phyloP scores from a whole-genome alignment of 2,329 filamentous ascomycete genomes.

The Fusarium kyushuense region DNA sequence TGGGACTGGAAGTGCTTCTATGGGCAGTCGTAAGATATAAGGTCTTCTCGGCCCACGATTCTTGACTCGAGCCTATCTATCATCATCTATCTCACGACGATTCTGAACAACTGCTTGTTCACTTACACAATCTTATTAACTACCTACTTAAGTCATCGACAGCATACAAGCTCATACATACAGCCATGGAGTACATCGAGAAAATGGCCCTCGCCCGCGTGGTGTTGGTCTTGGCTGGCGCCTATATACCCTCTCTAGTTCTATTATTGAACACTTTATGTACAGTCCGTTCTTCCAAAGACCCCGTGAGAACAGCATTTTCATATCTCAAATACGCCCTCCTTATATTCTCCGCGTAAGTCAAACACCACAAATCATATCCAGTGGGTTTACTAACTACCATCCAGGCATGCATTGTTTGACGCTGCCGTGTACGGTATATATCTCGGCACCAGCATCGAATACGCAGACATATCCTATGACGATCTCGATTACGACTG shows the following conservation, averaged over 20 bases:
- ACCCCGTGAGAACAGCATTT: constrained; percentile 45
- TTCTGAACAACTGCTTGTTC: too few relatives aligned
- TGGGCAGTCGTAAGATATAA: neutral
- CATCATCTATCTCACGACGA: neutral
- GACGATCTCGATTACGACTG: too few relatives aligned
- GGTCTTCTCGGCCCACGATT: neutral
- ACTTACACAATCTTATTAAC: too few relatives aligned
- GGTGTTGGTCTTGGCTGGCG: constrained; percentile 31
- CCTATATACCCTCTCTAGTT: constrained; percentile 25
- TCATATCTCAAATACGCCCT: constrained; percentile 46
- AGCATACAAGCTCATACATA: neutral
- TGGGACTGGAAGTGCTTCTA: too few relatives aligned
- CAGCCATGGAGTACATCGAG: neutral
- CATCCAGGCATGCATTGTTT: constrained; percentile 34
- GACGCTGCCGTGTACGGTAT: too few relatives aligned
- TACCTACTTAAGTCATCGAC: neutral
- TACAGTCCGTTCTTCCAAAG: constrained; percentile 1
- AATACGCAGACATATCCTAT: too few relatives aligned
- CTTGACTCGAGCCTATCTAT: neutral
- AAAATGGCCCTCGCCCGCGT: constrained; percentile 24
- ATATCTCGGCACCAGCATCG: too few relatives aligned
- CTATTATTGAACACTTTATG: too few relatives aligned
- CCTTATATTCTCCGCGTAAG: constrained; percentile 45
- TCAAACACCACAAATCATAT: too few relatives aligned
- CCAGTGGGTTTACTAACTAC: neutral